Evolutionary conservation across 2,329 filamentous ascomycete genomes (phyloP).

Genomic region (Aspergillus fructus): DNA sequence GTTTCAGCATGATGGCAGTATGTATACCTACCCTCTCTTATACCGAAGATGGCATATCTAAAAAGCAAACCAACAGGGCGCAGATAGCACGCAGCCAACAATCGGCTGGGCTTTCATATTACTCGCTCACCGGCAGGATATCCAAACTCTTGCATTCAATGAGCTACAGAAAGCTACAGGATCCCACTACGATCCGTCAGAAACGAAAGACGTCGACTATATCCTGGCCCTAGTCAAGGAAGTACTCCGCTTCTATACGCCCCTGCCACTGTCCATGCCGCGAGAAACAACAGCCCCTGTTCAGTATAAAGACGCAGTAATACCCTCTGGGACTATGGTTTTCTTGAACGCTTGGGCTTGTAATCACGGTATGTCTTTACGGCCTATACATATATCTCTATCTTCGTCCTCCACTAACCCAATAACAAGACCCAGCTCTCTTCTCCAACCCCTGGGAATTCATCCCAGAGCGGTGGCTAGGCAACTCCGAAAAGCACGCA

Average conservation of each 20-base stretch:
- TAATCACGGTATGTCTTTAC: background rate
- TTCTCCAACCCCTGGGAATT: background rate
- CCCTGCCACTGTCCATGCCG: background rate
- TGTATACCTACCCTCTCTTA: background rate
- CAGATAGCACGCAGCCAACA: background rate
- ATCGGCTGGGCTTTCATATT: slow-evolving; percentile 3
- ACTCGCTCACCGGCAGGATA: background rate
- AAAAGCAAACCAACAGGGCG: background rate
- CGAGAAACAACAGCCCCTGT: background rate
- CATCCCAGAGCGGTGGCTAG: background rate
- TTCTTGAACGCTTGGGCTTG: background rate
- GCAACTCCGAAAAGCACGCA: background rate
- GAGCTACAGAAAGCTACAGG: background rate
- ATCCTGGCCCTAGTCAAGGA: background rate
- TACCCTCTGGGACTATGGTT: background rate
- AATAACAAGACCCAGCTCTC: background rate
- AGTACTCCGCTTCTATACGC: background rate
- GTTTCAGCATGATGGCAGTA: background rate
- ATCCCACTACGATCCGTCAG: background rate
- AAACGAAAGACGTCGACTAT: background rate
- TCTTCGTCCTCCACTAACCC: background rate
- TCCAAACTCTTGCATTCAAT: background rate
- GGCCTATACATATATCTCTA: background rate
- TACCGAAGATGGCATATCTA: background rate
- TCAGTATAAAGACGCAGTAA: background rate